These are phyloP conservation scores for Pouteria glomerata DNA, from an alignment of 148 eudicot genomes.

Conservation along the genomic window DNA sequence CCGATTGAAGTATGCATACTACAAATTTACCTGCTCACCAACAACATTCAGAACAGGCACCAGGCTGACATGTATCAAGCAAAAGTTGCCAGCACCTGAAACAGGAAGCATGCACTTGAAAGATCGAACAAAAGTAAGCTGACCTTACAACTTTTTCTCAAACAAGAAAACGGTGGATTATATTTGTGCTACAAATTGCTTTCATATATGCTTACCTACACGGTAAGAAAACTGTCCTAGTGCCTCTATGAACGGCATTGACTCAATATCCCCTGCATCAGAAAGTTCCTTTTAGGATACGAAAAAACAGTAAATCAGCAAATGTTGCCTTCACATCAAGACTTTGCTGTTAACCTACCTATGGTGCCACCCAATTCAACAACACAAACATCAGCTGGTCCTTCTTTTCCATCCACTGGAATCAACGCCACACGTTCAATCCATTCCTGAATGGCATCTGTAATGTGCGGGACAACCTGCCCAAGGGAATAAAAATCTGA, in stretches of 20 bases:
- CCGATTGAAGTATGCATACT: background rate
- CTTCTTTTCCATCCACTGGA: slow-evolving; percentile 93
- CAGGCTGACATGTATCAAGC: slow-evolving; percentile 94
- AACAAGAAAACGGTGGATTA: background rate
- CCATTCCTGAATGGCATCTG: slow-evolving; percentile 97
- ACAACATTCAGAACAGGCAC: slow-evolving; percentile 90
- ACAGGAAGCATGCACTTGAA: background rate
- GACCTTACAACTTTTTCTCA: background rate
- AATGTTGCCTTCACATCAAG: background rate
- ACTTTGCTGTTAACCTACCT: slow-evolving; percentile 34
- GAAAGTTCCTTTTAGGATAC: background rate
- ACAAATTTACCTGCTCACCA: slow-evolving; percentile 79
- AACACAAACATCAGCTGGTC: slow-evolving; percentile 97
- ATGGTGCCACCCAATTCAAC: slow-evolving; percentile 98
- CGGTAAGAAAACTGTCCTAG: slow-evolving; percentile 90
- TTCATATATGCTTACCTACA: slow-evolving; percentile 54
- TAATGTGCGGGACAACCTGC: slow-evolving; percentile 96
- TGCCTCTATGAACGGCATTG: slow-evolving; percentile 96
- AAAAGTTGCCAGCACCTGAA: slow-evolving; percentile 86
- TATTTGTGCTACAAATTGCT: background rate
- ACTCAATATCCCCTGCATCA: slow-evolving; percentile 84
- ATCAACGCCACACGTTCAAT: slow-evolving; percentile 81
- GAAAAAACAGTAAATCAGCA: background rate
- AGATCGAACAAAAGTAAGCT: background rate
- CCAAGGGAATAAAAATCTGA: slow-evolving; percentile 9